A percentile compares a stretch with the other conserved stretches of the same genome.
phyloP scores from a whole-genome alignment of 2,329 filamentous ascomycete genomes.

The Davidsoniella australis region DNA sequence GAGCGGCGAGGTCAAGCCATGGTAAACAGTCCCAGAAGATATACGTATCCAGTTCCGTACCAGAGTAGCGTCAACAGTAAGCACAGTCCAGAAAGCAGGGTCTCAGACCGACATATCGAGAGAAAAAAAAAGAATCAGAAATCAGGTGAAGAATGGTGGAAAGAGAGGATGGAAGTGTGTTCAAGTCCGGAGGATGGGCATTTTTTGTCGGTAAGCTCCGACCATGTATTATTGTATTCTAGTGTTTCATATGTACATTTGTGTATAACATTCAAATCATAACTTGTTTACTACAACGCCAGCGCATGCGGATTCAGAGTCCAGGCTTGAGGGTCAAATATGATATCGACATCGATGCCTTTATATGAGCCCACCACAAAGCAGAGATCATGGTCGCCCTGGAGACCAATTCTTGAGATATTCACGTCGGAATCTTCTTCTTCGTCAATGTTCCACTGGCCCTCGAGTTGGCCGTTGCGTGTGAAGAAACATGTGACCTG shows the following conservation, averaged over 20 bases:
- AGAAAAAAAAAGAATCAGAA: not conserved
- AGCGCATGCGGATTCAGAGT: constrained; percentile 5
- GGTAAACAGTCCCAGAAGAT: constrained; percentile 19
- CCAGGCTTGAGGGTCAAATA: constrained; percentile 44
- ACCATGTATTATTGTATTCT: not conserved
- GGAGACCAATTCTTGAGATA: constrained; percentile 46
- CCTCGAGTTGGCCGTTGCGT: constrained; percentile 40
- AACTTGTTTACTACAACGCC: not conserved
- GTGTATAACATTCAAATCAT: not conserved
- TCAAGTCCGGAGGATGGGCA: no score
- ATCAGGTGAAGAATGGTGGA: not conserved
- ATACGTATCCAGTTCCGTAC: no score
- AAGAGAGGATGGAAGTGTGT: not conserved
- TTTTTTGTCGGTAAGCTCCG: no score
- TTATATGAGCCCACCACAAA: constrained; percentile 57
- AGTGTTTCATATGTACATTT: constrained; percentile 1
- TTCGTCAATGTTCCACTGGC: constrained; percentile 58
- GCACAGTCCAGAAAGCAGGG: not conserved
- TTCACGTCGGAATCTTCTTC: constrained; percentile 49
- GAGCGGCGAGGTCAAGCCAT: constrained; percentile 27
- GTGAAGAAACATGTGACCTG: constrained; percentile 53
- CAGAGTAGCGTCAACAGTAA: not conserved
- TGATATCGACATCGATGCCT: constrained; percentile 48
- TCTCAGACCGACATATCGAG: no score
- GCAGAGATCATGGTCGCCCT: constrained; percentile 54